Base-by-base conservation (phyloP, 108 stramenopile genomes). In the Pelagomonas calceolata region DNA sequence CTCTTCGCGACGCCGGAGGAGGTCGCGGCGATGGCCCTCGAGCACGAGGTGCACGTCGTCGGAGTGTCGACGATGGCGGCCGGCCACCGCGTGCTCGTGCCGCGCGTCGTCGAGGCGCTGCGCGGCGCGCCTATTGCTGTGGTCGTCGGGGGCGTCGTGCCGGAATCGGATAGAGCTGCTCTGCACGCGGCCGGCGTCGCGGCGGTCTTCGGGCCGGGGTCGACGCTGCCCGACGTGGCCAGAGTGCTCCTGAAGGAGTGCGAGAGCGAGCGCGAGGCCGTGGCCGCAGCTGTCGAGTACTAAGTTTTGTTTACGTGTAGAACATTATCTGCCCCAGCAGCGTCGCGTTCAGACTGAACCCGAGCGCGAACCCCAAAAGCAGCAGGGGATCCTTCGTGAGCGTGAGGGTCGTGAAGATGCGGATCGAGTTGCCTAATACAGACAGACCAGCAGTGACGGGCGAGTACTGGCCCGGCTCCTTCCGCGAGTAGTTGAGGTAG, bases 151-250 rank as follows among this genome's bases (percentile, higher is more conserved):
- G 98, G 98, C 29, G 51, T 60, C 51, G 26, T 60, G 14, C 86
- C 86, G 46, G 81, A 84, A 17, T 77, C 78, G 34, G 85, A 85
- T 74, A 82, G 86, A 70, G 75, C 77, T 30, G 66, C 72, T 44
- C 85, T 95, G 0, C 79, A 89, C 75, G 83, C 82, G 32, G 85
- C 88, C 63, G 91, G 92, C 31, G 93, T 90, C 65, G 73, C 76
- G 60, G 93, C 91, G 36, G 81, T 98, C 43, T 98, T 96, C 75
- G 98, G 98, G 26, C 98, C 98, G 34, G 98, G 98, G 36, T 97
- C 97, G 18, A 84, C 94, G 35, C 89, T 98, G 44, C 89, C 94
- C 16, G 82, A 86, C 68, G 93, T 93, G 21, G 95, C 94, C 26
- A 68, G n/a, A n/a, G n/a, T n/a, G n/a, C n/a, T n/a, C n/a, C n/a